Evolutionary conservation across 371 early-diverging fungal genomes (phyloP).

Genomic region (Apophysomyces variabilis): DNA sequence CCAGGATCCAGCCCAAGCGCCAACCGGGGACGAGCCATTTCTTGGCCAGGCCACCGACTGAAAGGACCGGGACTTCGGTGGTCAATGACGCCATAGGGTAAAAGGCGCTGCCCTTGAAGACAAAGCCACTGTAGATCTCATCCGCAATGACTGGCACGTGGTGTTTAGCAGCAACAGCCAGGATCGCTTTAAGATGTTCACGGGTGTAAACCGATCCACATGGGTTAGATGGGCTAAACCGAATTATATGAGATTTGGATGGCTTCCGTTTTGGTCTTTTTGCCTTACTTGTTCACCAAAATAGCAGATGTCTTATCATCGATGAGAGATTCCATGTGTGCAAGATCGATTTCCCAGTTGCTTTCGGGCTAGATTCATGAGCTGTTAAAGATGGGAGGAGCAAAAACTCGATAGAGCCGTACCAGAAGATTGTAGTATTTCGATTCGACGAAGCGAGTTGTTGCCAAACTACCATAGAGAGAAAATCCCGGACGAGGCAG

Average conservation of each 20-base stretch:
- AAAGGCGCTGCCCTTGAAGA: constrained; percentile 71
- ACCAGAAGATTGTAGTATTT: constrained; percentile 80
- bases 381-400: no score
- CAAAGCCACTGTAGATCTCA: constrained; percentile 93
- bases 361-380: constrained; percentile 58
- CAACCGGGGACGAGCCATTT: constrained; percentile 92
- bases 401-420: not conserved
- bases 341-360: constrained; percentile 88
- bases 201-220: constrained; percentile 88
- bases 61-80: constrained; percentile 79
- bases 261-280: not conserved
- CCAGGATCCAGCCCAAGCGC: constrained; percentile 89
- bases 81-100: constrained; percentile 78
- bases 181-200: constrained; percentile 72
- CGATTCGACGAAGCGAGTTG: constrained; percentile 76
- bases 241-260: not conserved
- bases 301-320: constrained; percentile 83
- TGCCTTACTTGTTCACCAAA: constrained; percentile 79
- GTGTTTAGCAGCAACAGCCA: constrained; percentile 76
- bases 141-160: constrained; percentile 88
- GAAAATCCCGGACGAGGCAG: constrained; percentile 92
- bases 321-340: constrained; percentile 79
- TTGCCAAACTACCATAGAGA: constrained; percentile 85
- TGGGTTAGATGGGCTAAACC: constrained; percentile 77
- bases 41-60: constrained; percentile 91